Percentiles rank a stretch among this genome's conserved stretches.
These are phyloP conservation scores for Alectoria sarmentosa DNA, from an alignment of 495 filamentous ascomycete species.

Conservation along the genomic window DNA sequence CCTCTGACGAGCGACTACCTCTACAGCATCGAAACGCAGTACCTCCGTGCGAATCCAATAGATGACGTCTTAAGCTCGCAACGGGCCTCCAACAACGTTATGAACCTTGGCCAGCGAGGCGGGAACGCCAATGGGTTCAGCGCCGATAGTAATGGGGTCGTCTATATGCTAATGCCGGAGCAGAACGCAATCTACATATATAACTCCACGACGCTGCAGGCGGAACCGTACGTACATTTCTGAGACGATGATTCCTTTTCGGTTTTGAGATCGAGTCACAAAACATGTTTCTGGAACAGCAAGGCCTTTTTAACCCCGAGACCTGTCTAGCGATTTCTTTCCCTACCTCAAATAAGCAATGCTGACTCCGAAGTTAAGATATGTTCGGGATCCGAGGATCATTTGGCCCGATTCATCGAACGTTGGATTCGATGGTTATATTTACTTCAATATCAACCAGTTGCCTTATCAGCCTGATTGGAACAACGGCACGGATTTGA, in stretches of 20 bases:
- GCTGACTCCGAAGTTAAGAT: too few relatives aligned
- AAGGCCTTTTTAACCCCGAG: too few relatives aligned
- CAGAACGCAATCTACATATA: conserved; percentile 37
- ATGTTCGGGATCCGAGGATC: conserved; percentile 37
- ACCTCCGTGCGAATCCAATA: conserved; percentile 29
- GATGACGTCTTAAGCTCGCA: conserved; percentile 31
- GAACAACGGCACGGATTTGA: conserved; percentile 28
- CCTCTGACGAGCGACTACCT: conserved; percentile 32
- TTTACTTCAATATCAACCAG: conserved; percentile 41
- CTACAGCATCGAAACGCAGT: conserved; percentile 31
- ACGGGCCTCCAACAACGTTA: conserved; percentile 33
- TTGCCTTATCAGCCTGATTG: conserved; percentile 35
- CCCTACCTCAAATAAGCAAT: too few relatives aligned
- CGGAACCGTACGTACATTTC: too few relatives aligned
- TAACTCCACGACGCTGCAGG: conserved; percentile 30
- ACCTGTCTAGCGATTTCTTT: too few relatives aligned
- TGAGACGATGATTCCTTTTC: too few relatives aligned
- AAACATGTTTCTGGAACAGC: too few relatives aligned
- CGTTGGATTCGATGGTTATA: conserved; percentile 34
- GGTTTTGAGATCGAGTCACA: too few relatives aligned
- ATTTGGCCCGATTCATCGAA: conserved; percentile 37
- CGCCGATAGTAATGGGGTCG: conserved; percentile 31
- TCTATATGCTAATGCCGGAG: conserved; percentile 38
- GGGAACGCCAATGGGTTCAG: conserved; percentile 36
- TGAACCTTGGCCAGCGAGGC: conserved; percentile 33